phyloP scores from a whole-genome alignment of 257 asterid genomes.

The Phtheirospermum japonicum region DNA sequence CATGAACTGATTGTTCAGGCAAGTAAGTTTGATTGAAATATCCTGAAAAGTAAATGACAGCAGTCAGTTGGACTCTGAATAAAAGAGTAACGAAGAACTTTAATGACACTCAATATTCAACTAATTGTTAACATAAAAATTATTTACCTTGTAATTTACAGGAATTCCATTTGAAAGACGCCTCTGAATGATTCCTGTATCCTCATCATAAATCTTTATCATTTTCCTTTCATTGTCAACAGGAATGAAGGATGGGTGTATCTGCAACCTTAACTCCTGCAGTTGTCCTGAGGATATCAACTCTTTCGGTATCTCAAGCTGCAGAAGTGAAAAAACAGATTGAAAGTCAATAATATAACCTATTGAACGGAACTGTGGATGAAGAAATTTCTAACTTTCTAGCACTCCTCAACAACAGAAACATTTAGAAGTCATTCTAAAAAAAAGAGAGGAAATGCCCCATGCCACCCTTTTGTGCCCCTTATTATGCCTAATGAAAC shows the following conservation, averaged over 20 bases:
- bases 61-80: constrained; percentile 13
- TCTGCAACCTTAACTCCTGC: constrained; percentile 52
- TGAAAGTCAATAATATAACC: constrained; percentile 23
- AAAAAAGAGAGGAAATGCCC: constrained; percentile 14
- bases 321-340: constrained; percentile 34
- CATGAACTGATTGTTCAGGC: neutral
- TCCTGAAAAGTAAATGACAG: neutral
- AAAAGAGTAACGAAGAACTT: constrained; percentile 16
- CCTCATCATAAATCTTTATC: constrained; percentile 67
- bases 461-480: constrained; percentile 14
- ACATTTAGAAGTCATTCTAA: constrained; percentile 19
- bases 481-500: neutral
- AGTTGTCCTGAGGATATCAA: constrained; percentile 68
- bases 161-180: constrained; percentile 98
- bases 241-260: constrained; percentile 66
- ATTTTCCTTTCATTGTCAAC: constrained; percentile 47
- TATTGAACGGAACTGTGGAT: constrained; percentile 15
- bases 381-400: constrained; percentile 10
- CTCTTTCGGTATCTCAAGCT: constrained; percentile 97
- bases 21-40: neutral
- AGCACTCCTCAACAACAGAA: constrained; percentile 1
- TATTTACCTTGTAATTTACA: constrained; percentile 78
- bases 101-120: constrained; percentile 16
- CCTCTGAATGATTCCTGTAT: constrained; percentile 82
- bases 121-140: constrained; percentile 8